Evolutionary conservation across 148 eudicot species (phyloP).

Genomic region (Rhododendron simsii): DNA sequence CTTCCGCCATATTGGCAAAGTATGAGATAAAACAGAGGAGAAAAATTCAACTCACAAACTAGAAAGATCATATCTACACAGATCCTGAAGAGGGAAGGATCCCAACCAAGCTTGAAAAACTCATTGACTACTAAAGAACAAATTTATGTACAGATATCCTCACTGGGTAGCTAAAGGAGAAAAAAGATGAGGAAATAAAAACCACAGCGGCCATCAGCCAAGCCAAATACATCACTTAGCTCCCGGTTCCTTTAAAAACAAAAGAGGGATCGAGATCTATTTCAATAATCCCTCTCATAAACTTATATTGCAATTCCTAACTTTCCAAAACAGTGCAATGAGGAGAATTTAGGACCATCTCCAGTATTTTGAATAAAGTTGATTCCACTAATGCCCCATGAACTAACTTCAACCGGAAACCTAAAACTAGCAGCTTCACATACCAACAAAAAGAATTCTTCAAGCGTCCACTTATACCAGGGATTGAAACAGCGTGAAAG

Average conservation of each 20-base stretch:
- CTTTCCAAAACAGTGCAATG: not conserved
- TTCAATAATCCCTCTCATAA: not conserved
- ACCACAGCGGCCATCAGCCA: not conserved
- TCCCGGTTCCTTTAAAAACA: not conserved
- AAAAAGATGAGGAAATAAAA: not conserved
- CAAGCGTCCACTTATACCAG: not conserved
- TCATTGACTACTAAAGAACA: slow-evolving; percentile 8
- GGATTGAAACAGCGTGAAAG: slow-evolving; percentile 6
- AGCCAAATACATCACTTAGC: not conserved
- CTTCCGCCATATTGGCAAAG: not conserved
- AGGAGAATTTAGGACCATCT: slow-evolving; percentile 3
- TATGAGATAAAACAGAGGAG: not conserved
- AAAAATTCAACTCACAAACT: not conserved
- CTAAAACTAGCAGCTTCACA: slow-evolving; percentile 30
- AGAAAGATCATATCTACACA: not conserved
- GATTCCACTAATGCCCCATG: not conserved
- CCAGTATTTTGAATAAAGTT: slow-evolving; percentile 1
- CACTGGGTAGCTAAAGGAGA: not conserved
- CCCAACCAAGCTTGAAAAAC: not conserved
- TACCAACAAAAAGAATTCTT: not conserved
- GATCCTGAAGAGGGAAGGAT: not conserved
- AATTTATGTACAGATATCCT: slow-evolving; percentile 6
- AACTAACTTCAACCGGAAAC: slow-evolving; percentile 8
- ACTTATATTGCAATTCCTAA: slow-evolving; percentile 4
- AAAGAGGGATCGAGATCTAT: not conserved